Percentiles rank a stretch among this genome's conserved stretches.
phyloP scores from a whole-genome alignment of 2,329 filamentous ascomycete genomes.

The Venturia asperata region DNA sequence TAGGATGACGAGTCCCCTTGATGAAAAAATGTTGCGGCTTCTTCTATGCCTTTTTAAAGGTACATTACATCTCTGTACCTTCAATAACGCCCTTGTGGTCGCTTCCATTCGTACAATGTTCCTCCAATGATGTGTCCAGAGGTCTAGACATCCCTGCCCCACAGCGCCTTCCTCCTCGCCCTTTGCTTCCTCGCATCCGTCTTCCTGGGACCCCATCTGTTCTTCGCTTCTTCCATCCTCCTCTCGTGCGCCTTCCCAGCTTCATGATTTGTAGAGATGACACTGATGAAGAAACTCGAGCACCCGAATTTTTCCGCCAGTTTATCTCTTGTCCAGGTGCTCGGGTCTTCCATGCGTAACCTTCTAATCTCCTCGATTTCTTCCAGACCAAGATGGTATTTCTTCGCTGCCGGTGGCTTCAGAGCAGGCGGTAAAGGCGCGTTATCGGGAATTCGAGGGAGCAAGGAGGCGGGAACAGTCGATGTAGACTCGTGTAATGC shows the following conservation, averaged over 20 bases:
- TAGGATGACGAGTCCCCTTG: neutral
- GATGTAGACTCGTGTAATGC: slow-evolving; percentile 16
- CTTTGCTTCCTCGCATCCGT: slow-evolving; percentile 55
- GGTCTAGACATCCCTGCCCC: slow-evolving; percentile 42
- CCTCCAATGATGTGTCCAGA: neutral
- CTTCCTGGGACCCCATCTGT: slow-evolving; percentile 54
- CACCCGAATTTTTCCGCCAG: slow-evolving; percentile 58
- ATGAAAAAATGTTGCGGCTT: neutral
- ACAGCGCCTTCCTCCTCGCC: slow-evolving; percentile 51
- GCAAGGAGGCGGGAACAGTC: slow-evolving; percentile 6
- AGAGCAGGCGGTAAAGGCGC: slow-evolving; percentile 43
- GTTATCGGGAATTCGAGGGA: slow-evolving; percentile 20
- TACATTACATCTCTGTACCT: neutral
- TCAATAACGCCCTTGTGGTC: neutral
- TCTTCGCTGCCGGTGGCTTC: slow-evolving; percentile 35
- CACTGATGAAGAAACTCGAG: slow-evolving; percentile 54
- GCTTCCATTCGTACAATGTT: neutral
- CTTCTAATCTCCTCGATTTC: slow-evolving; percentile 54
- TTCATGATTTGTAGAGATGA: slow-evolving; percentile 46
- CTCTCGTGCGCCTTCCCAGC: slow-evolving; percentile 35
- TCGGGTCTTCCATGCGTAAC: slow-evolving; percentile 49
- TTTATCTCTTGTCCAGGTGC: slow-evolving; percentile 51
- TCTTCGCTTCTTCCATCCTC: slow-evolving; percentile 49
- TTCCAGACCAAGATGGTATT: slow-evolving; percentile 51
- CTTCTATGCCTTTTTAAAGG: neutral